A percentile compares a stretch with the other conserved stretches of the same genome.
These are phyloP conservation scores for Dittrichia graveolens DNA, from an alignment of 129 eudicot genomes.

Conservation along the genomic window DNA sequence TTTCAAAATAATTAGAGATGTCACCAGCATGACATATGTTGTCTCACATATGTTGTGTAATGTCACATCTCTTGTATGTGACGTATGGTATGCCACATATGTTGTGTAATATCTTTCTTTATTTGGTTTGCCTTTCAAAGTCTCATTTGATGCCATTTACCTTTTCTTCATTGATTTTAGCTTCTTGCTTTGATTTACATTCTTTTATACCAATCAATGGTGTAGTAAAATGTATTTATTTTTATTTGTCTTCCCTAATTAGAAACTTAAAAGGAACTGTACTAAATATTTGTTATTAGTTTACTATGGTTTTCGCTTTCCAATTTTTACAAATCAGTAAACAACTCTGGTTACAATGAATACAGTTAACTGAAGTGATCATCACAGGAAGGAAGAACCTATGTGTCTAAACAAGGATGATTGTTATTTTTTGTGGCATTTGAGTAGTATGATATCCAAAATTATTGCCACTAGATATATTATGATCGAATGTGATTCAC, in stretches of 20 bases:
- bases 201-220: background rate
- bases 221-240: background rate
- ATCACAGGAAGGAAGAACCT: background rate
- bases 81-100: too few relatives aligned
- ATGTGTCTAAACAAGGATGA: background rate
- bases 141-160: background rate
- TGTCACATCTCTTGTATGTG: too few relatives aligned
- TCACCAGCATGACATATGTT: background rate
- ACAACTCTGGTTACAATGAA: background rate
- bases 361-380: background rate
- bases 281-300: background rate
- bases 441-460: background rate
- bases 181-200: background rate
- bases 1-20: background rate
- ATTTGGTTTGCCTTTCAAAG: too few relatives aligned
- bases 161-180: background rate
- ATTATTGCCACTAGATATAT: background rate
- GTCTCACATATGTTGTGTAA: background rate
- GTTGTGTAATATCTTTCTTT: too few relatives aligned
- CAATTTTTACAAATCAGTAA: background rate
- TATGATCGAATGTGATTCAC: background rate
- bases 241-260: background rate
- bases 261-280: background rate
- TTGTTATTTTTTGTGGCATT: background rate
- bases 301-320: background rate